Conservation (phyloP, 345 rosid genomes). For the Ricinus communis region DNA sequence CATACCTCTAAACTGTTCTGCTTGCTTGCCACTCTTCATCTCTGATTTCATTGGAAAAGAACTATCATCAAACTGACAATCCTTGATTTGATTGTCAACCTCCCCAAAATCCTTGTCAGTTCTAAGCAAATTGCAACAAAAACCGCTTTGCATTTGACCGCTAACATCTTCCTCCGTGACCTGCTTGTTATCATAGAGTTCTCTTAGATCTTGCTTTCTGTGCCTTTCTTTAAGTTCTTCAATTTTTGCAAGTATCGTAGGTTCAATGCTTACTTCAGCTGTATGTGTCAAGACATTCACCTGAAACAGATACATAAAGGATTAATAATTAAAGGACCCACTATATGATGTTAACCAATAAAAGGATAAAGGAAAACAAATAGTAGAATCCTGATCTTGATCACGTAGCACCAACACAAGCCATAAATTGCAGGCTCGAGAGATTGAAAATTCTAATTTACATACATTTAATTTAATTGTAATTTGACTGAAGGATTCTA, state of each 20-base stretch:
- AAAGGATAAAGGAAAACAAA: background rate
- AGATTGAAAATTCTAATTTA: too few relatives aligned
- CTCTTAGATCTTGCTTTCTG: constrained; percentile 50
- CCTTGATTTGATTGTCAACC: background rate
- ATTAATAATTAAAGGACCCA: background rate
- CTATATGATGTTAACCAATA: background rate
- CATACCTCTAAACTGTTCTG: background rate
- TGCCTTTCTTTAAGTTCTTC: constrained; percentile 44
- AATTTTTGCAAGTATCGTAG: constrained; percentile 16
- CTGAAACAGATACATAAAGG: constrained; percentile 32
- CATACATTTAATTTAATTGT: too few relatives aligned
- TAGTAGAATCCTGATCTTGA: too few relatives aligned
- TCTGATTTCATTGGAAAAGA: constrained; percentile 4
- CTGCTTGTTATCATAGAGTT: constrained; percentile 38
- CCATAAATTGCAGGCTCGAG: too few relatives aligned
- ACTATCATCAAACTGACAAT: background rate
- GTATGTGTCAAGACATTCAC: constrained; percentile 70
- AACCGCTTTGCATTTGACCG: background rate
- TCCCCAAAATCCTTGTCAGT: background rate
- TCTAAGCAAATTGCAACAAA: background rate
- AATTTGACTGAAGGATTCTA: too few relatives aligned
- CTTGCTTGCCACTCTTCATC: constrained; percentile 1
- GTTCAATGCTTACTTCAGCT: constrained; percentile 35
- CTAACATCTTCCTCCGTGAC: constrained; percentile 6
- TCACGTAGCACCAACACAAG: too few relatives aligned